Percentiles rank a stretch among this genome's conserved stretches.
Evolutionary conservation across 2,329 filamentous ascomycete species (phyloP).

Genomic region (Aureobasidium subglaciale): DNA sequence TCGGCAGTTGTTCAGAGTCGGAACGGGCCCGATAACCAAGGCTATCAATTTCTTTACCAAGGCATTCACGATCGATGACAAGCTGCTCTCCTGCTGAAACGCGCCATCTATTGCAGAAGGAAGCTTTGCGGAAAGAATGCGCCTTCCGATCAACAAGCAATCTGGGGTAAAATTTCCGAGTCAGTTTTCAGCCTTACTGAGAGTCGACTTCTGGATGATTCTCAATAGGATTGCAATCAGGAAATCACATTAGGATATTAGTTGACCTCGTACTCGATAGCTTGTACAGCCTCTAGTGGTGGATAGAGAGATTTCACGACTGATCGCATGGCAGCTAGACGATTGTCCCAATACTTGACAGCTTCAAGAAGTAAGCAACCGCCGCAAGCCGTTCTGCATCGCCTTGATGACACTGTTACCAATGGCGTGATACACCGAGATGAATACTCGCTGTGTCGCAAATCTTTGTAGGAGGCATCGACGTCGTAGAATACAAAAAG

Average conservation of each 20-base stretch:
- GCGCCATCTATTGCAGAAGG: not conserved
- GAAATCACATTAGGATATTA: too few relatives aligned
- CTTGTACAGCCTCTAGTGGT: too few relatives aligned
- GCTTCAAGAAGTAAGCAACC: too few relatives aligned
- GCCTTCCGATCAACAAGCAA: conserved; percentile 2
- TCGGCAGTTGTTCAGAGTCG: not conserved
- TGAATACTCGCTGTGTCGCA: not conserved
- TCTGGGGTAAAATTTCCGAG: not conserved
- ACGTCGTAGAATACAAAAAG: not conserved
- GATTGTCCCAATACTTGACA: too few relatives aligned
- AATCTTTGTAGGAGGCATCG: not conserved
- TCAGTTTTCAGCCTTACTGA: not conserved
- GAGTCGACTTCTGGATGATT: not conserved
- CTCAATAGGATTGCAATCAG: not conserved
- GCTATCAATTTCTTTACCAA: not conserved
- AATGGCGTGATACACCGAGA: too few relatives aligned
- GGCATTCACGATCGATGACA: not conserved
- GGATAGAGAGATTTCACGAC: too few relatives aligned
- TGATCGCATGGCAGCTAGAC: too few relatives aligned
- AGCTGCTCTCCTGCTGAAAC: not conserved
- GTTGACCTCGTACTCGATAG: too few relatives aligned
- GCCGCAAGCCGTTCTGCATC: too few relatives aligned
- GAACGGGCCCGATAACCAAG: not conserved
- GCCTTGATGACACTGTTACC: too few relatives aligned
- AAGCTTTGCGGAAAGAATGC: not conserved